Evolutionary conservation across 2,329 filamentous ascomycete species (phyloP).

Genomic region (Volutella citrinella): DNA sequence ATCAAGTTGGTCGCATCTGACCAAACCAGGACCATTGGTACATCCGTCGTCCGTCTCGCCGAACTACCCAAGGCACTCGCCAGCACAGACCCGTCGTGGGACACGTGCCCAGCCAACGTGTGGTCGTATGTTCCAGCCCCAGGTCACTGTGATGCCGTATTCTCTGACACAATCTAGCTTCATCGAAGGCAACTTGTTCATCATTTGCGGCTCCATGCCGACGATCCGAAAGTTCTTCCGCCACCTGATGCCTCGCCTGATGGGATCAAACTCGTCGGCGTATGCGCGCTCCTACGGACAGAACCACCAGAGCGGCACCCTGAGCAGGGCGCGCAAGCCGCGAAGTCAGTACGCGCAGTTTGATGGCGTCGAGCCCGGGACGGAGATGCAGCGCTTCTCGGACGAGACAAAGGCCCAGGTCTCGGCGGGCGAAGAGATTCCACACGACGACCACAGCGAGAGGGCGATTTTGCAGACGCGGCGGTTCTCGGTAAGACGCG

Average conservation of each 20-base stretch:
- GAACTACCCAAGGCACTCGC: constrained; percentile 22
- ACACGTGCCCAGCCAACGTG: constrained; percentile 24
- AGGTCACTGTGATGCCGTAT: constrained; percentile 8
- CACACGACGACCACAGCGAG: constrained; percentile 21
- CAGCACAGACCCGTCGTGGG: constrained; percentile 27
- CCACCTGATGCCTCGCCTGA: constrained; percentile 28
- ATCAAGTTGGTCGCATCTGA: no score
- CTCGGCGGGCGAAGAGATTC: constrained; percentile 4
- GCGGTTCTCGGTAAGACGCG: no score
- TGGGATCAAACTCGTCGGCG: constrained; percentile 16
- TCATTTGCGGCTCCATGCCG: constrained; percentile 39
- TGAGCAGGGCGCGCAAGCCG: constrained; percentile 13
- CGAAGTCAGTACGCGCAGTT: constrained; percentile 16
- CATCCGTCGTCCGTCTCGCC: constrained; percentile 27
- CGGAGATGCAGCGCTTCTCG: constrained; percentile 13
- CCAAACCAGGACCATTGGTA: constrained; percentile 32
- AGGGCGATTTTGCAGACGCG: constrained; percentile 25
- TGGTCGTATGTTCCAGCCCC: constrained; percentile 23
- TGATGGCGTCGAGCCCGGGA: constrained; percentile 9
- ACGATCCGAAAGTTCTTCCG: constrained; percentile 35
- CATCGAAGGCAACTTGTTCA: constrained; percentile 36
- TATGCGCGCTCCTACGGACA: constrained; percentile 8
- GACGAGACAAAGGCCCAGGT: constrained; percentile 11
- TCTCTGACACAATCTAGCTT: constrained; percentile 22
- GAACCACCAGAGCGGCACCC: constrained; percentile 8